Evolutionary conservation across 2,329 filamentous ascomycete species (phyloP).

Genomic region (Colletotrichum eleusines): DNA sequence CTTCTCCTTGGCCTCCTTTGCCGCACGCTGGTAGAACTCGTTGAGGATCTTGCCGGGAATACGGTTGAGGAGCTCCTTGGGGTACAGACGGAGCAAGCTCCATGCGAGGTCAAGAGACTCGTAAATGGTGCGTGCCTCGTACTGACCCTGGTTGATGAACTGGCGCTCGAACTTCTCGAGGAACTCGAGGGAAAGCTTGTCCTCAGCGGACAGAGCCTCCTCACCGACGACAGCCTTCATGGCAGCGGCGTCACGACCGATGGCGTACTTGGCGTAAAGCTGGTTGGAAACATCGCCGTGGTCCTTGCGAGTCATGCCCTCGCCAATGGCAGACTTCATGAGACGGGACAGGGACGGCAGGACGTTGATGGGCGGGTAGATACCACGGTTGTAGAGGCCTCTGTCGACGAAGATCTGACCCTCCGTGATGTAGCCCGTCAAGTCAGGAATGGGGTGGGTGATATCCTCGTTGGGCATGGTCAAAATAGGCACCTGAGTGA

Average conservation of each 20-base stretch:
- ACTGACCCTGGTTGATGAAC: slow-evolving; percentile 92
- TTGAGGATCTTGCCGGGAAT: slow-evolving; percentile 86
- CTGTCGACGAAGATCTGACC: slow-evolving; percentile 98
- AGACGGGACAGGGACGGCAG: slow-evolving; percentile 97
- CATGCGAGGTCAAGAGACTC: slow-evolving; percentile 97
- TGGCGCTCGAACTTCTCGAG: slow-evolving; percentile 97
- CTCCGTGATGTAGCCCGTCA: slow-evolving; percentile 99
- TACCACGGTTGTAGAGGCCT: slow-evolving; percentile 92
- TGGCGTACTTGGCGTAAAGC: slow-evolving; percentile 99
- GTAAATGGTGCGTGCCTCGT: slow-evolving; percentile 91
- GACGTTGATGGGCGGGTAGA: slow-evolving; percentile 99
- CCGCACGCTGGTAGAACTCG: slow-evolving; percentile 82
- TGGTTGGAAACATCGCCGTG: slow-evolving; percentile 99
- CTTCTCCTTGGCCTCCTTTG: slow-evolving; percentile 73
- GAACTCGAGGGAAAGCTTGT: slow-evolving; percentile 98
- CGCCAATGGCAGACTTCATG: slow-evolving; percentile 99
- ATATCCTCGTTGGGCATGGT: slow-evolving; percentile 99
- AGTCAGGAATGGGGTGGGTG: slow-evolving; percentile 97
- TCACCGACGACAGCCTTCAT: slow-evolving; percentile 99
- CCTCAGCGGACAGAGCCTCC: slow-evolving; percentile 93
- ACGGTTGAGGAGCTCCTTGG: slow-evolving; percentile 97
- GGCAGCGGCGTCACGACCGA: slow-evolving; percentile 95
- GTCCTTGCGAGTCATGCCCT: slow-evolving; percentile 95
- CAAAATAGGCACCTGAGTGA: slow-evolving; percentile 98
- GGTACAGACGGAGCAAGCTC: slow-evolving; percentile 96